Percentiles rank a stretch among this genome's conserved stretches.
phyloP scores from a whole-genome alignment of 139 green algal species.

The Coelastrella sp. region DNA sequence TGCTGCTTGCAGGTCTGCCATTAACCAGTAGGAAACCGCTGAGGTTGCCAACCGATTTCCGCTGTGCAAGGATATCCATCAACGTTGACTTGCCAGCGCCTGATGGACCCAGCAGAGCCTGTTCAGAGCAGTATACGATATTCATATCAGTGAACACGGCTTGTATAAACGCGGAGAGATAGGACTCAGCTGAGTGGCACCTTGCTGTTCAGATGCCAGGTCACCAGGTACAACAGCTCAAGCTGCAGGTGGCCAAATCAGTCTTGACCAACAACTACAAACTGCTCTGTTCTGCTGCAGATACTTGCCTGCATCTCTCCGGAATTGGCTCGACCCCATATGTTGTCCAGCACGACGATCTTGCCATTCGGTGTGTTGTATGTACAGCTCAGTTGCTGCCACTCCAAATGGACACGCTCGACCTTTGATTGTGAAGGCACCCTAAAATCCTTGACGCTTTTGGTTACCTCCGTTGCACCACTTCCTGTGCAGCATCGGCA shows the following conservation, averaged over 20 bases:
- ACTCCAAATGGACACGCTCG: conserved; percentile 34
- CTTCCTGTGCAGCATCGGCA: not conserved
- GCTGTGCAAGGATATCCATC: conserved; percentile 61
- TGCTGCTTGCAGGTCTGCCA: conserved; percentile 25
- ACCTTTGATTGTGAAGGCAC: conserved; percentile 4
- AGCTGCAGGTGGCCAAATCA: too few relatives aligned
- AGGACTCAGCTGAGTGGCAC: too few relatives aligned
- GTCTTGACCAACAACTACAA: too few relatives aligned
- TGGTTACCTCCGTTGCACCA: not conserved
- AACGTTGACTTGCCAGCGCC: conserved; percentile 61
- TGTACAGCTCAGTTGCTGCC: conserved; percentile 42
- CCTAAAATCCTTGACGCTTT: not conserved
- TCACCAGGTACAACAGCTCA: not conserved
- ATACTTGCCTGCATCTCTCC: conserved; percentile 55
- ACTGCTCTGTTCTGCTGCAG: not conserved
- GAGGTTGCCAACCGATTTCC: conserved; percentile 53
- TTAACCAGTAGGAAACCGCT: conserved; percentile 49
- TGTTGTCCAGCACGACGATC: conserved; percentile 41
- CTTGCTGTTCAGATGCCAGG: too few relatives aligned
- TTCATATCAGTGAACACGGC: not conserved
- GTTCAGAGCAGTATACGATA: not conserved
- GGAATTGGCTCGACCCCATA: conserved; percentile 40
- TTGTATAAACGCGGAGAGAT: too few relatives aligned
- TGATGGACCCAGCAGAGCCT: conserved; percentile 47
- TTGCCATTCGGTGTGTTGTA: conserved; percentile 28